These are phyloP conservation scores for Tulasnella sp. DNA, from an alignment of 768 basidiomycete genomes.

Conservation along the genomic window DNA sequence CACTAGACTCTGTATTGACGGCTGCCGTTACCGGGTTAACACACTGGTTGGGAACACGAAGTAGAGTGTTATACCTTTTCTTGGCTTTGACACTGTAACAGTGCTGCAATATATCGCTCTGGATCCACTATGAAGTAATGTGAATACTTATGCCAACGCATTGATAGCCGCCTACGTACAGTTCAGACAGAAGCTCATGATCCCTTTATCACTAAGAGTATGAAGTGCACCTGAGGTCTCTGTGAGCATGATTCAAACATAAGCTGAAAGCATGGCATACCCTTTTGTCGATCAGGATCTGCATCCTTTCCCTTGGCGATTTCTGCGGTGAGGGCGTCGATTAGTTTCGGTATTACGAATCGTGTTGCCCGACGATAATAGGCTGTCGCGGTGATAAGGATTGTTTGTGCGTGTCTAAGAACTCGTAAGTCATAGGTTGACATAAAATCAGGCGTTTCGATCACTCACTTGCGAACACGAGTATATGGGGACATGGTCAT, in stretches of 20 bases:
- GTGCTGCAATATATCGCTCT: constrained; percentile 42
- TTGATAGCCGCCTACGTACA: not conserved
- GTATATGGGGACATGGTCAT: constrained; percentile 71
- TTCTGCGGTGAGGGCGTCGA: constrained; percentile 18
- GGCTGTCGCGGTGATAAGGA: constrained; percentile 4
- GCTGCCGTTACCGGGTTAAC: constrained; percentile 29
- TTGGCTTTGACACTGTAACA: constrained; percentile 69
- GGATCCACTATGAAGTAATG: constrained; percentile 27
- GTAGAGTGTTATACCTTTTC: constrained; percentile 47
- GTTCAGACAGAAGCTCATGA: constrained; percentile 11
- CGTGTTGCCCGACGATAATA: constrained; percentile 18
- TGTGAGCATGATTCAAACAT: not conserved
- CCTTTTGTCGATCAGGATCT: constrained; percentile 25
- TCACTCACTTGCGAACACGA: constrained; percentile 51
- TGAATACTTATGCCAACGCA: not conserved
- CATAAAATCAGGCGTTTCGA: too few species aligned
- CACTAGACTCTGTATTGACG: constrained; percentile 63
- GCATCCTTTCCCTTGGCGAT: constrained; percentile 18
- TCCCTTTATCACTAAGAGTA: constrained; percentile 46
- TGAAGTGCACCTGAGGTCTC: constrained; percentile 30
- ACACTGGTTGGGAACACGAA: not conserved
- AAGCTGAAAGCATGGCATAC: constrained; percentile 1
- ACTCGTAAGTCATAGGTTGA: not conserved
- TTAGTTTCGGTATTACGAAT: constrained; percentile 13
- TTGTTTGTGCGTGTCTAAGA: constrained; percentile 7